These are phyloP conservation scores for Tolypocladium ophioglossoides DNA, from an alignment of 2,329 filamentous ascomycete species.

Conservation along the genomic window DNA sequence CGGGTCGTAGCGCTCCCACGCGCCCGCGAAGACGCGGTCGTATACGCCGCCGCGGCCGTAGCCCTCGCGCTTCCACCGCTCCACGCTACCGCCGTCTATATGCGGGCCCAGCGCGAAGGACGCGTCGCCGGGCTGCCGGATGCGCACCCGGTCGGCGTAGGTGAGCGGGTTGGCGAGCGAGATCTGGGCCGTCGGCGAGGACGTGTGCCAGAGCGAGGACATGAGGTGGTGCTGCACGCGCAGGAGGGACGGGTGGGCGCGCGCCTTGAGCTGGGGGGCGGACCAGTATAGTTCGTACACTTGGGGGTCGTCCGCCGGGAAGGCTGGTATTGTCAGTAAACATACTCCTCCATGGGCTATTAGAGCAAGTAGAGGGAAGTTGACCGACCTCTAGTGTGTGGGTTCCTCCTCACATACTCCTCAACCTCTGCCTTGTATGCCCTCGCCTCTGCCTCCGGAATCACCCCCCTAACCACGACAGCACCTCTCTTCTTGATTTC, in stretches of 20 bases:
- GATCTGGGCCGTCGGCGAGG: constrained; percentile 35
- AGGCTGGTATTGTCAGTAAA: constrained; percentile 31
- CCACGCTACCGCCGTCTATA: constrained; percentile 62
- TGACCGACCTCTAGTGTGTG: constrained; percentile 38
- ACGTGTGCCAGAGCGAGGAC: constrained; percentile 46
- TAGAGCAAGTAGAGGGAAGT: not conserved
- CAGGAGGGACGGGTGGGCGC: constrained; percentile 56
- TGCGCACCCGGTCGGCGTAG: constrained; percentile 64
- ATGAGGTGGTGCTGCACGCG: constrained; percentile 52
- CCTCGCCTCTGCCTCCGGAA: constrained; percentile 52
- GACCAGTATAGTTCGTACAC: constrained; percentile 74
- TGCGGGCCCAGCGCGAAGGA: constrained; percentile 65
- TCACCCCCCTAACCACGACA: constrained; percentile 54
- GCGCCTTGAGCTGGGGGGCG: constrained; percentile 53
- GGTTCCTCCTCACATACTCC: constrained; percentile 55
- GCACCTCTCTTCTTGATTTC: constrained; percentile 52
- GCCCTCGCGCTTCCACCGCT: constrained; percentile 62
- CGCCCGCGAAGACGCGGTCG: constrained; percentile 58
- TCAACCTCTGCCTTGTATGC: constrained; percentile 54
- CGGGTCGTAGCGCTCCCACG: constrained; percentile 73
- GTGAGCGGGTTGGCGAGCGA: constrained; percentile 44
- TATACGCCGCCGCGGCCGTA: constrained; percentile 63
- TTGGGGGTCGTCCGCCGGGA: constrained; percentile 54
- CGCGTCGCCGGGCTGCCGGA: constrained; percentile 59
- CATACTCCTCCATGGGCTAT: not conserved